These are phyloP conservation scores for Linanthus parryae DNA, from an alignment of 148 eudicot species.

Conservation along the genomic window DNA sequence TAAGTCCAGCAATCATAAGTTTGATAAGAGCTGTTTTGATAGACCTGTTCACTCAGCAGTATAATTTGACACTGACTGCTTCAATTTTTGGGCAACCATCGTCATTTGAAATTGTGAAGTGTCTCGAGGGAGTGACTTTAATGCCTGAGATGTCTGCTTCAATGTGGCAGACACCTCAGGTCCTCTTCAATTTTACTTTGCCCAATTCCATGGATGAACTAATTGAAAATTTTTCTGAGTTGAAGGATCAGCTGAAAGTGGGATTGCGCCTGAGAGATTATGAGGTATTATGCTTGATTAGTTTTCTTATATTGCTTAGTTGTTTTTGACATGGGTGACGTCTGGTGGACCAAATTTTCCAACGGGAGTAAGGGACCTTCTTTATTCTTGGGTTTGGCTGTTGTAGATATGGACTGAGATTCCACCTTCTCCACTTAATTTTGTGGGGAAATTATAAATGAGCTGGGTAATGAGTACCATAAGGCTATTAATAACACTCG, in stretches of 20 bases:
- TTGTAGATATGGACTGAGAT: no score
- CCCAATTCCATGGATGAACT: conserved; percentile 37
- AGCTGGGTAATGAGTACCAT: no score
- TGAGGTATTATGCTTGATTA: conserved; percentile 31
- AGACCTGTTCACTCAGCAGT: conserved; percentile 31
- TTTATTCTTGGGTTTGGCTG: neutral
- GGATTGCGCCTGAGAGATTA: conserved; percentile 40
- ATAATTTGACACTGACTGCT: conserved; percentile 38
- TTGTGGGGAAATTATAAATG: no score
- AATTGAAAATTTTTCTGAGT: conserved; percentile 27
- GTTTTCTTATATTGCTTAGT: neutral
- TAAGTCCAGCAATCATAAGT: conserved; percentile 30
- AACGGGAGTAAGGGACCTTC: no score
- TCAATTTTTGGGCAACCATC: conserved; percentile 43
- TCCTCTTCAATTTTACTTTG: conserved; percentile 38
- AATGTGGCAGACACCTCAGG: conserved; percentile 21
- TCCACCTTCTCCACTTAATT: no score
- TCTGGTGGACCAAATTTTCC: no score
- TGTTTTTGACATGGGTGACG: neutral
- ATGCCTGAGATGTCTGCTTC: conserved; percentile 29
- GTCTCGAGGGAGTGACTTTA: conserved; percentile 45
- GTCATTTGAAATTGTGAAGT: conserved; percentile 39
- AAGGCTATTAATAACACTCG: no score
- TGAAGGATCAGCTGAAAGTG: conserved; percentile 39
- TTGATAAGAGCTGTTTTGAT: conserved; percentile 41